Base-by-base conservation (phyloP, 805 yeast genomes). In the Starmerella ratchasimensis region DNA sequence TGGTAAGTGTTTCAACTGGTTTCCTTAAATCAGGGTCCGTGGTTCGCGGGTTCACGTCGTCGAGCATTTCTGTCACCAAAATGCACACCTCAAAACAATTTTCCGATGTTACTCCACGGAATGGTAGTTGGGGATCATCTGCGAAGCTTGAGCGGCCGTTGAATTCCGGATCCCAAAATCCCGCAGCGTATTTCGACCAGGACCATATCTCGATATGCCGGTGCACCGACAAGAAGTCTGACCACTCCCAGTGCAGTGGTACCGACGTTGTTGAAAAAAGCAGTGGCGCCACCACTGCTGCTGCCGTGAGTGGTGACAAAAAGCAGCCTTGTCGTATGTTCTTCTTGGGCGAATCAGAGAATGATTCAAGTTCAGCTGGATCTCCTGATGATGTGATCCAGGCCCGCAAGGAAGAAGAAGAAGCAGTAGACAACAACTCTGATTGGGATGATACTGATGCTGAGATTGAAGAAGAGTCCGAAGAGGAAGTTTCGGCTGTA, bases 241-340 rank as follows among this genome's bases (percentile, higher is more conserved):
- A n/a, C n/a, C n/a, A n/a, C n/a, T n/a, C n/a, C n/a, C n/a, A n/a
- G n/a, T n/a, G n/a, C n/a, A n/a, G n/a, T n/a, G n/a, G n/a, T n/a
- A n/a, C n/a, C n/a, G n/a, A n/a, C n/a, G n/a, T n/a, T n/a, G n/a
- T n/a, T n/a, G n/a, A n/a, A n/a, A n/a, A n/a, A n/a, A n/a, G n/a
- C n/a, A n/a, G n/a, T n/a, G n/a, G n/a, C n/a, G n/a, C n/a, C n/a
- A n/a, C n/a, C n/a, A n/a, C n/a, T n/a, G n/a, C n/a, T n/a, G n/a
- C n/a, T n/a, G n/a, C n/a, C n/a, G n/a, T n/a, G n/a, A n/a, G n/a
- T n/a, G n/a, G n/a, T n/a, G n/a, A n/a, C n/a, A n/a, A 49, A 47
- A 25, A 60, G 55, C 37, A 61, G 60, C 60, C 61, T 60, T n/a
- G n/a, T n/a, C n/a, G n/a, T n/a, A n/a, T n/a, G n/a, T n/a, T 39